These are phyloP conservation scores for Alternaria ethzedia DNA, from an alignment of 2,329 filamentous ascomycete genomes.

Conservation along the genomic window DNA sequence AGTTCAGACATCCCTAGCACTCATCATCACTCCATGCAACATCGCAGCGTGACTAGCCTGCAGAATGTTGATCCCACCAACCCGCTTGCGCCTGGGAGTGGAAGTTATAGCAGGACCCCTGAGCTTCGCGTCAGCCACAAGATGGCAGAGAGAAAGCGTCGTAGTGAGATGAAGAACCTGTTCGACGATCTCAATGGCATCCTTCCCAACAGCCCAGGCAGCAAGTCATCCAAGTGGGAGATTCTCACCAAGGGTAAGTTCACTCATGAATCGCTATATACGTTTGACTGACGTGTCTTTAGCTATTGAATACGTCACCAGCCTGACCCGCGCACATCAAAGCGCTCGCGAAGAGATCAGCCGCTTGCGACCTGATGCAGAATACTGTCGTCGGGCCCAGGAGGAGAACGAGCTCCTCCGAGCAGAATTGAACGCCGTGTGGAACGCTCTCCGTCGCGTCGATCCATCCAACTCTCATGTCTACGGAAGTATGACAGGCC, in stretches of 20 bases:
- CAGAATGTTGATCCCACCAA: constrained; percentile 65
- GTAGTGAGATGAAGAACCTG: constrained; percentile 87
- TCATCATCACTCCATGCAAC: constrained; percentile 79
- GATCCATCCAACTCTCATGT: constrained; percentile 56
- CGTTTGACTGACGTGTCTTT: constrained; percentile 16
- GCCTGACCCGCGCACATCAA: constrained; percentile 48
- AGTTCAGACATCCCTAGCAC: constrained; percentile 52
- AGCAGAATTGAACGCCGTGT: constrained; percentile 55
- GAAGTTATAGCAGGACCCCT: constrained; percentile 82
- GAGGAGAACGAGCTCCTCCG: constrained; percentile 57
- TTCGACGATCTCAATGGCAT: constrained; percentile 81
- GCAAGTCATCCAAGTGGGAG: constrained; percentile 90
- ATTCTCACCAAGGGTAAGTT: constrained; percentile 80
- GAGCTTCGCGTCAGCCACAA: constrained; percentile 85
- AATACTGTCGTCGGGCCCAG: constrained; percentile 52
- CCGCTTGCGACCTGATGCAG: constrained; percentile 53
- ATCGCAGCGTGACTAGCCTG: constrained; percentile 72
- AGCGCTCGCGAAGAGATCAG: constrained; percentile 48
- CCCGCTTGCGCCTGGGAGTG: constrained; percentile 59
- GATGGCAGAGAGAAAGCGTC: constrained; percentile 79
- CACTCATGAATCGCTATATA: not conserved
- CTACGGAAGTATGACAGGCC: constrained; percentile 55
- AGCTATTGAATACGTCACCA: constrained; percentile 60
- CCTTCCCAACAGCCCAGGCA: constrained; percentile 80
- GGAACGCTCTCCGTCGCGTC: constrained; percentile 53